Evolutionary conservation across 2,329 filamentous ascomycete species (phyloP), one percentile per base, ranked within the genome.

Genomic region (Colletotrichum euphorbiae): DNA sequence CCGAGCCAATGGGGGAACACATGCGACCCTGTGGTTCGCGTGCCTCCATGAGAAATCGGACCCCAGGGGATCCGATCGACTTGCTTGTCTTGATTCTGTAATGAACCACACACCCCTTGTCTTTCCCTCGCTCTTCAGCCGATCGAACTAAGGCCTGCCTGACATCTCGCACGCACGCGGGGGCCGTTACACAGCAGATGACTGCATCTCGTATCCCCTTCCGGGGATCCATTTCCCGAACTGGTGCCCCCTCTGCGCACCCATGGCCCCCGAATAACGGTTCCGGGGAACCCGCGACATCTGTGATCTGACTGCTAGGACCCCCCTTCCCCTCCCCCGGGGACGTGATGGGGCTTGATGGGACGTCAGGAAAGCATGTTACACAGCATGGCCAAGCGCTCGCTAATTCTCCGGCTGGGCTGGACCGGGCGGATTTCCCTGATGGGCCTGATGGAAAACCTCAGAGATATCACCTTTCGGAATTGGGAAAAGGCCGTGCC

Each of bases 161-260:
- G 48, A n/a, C 33, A 36, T 52, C 28, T 28, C 33, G 42, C 55
- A 15, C 21, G 13, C 24, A 31, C 46, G 17, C 43, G 62, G 43
- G 46, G 42, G 36, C 21, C 31, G 67, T 69, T 69, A 69, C 67
- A 69, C 67, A 40, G 56, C 67, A 69, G 56, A 46, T 56, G 57
- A 67, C 51, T 42, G 62, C 36, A 31, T 51, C 63, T 67, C 63
- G 56, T 67, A 69, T 69, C 43, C 42, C 12, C 13, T 21, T 38
- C 46, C 24, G 19, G 43, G 38, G 28, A 33, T 17, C 17, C 28
- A 19, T 52, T 11, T 52, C 36, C 58, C 33, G 31, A 40, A 11
- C 33, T 52, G n/a, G n/a, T n/a, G 36, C 48, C 48, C 24, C 24
- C 7, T n/a, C 17, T 8, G 15, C n/a, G 5, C 42, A 13, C 15